Evolutionary conservation across 768 basidiomycete species (phyloP), one percentile per base, ranked within the genome.

Genomic region (Mycena venus): DNA sequence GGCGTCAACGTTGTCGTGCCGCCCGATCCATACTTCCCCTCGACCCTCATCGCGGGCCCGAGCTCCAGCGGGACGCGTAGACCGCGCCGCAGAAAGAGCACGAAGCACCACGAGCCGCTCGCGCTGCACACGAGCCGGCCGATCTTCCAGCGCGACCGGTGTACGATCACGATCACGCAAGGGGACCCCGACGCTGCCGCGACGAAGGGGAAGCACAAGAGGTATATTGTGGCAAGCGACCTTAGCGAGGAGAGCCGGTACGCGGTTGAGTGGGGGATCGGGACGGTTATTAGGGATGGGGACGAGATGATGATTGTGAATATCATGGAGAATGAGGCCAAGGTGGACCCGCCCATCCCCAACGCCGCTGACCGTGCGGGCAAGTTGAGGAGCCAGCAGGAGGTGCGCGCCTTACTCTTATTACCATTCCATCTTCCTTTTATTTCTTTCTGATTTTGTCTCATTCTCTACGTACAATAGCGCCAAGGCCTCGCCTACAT

Each of bases 201-300:
- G 86, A n/a, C n/a, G n/a, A n/a, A 83, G 23, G 87, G 91, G 9
- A 90, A 90, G 80, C 88, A 90, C 75, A 87, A 90, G 76, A 89
- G 90, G 73, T 99, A 99, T 83, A 87, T 98, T 14, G 93, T 99
- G 25, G 95, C 97, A 7, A 98, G 96, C 80, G 98, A 99, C 88
- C 82, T 99, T 78, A 96, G 95, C 73, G 96, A 98, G 77, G 98
- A 99, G 85, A 94, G 92, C 83, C 88, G 94, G 38, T 99, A 97
- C 82, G 98, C 98, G 0, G 91, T 99, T 8, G 97, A 99, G 82
- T 99, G 98, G 98, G 96, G 95, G 12, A 97, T 99, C 67, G 98
- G 97, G 3, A 99, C 98, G 0, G 98, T 99, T 3, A 85, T 98
- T 73, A 86, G 97, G 74, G 97, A 99, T 83, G 98, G 98, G 2